Conservation (phyloP, 805 yeast species). For the Myxozyma nipponensis region DNA sequence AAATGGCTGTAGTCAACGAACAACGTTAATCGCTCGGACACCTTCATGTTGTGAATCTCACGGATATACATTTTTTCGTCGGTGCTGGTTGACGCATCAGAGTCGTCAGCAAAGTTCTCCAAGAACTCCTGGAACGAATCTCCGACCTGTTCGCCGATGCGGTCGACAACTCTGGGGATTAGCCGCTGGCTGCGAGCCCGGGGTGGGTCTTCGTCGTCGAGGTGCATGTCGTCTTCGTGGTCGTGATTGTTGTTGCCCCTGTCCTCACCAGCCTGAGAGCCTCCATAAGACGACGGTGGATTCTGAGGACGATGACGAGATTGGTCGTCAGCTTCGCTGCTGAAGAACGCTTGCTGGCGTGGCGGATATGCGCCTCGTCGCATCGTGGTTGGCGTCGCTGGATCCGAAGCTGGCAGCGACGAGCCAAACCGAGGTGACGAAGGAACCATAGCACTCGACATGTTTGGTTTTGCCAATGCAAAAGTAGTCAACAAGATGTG, state of each 20-base stretch:
- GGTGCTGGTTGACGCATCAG: conserved; percentile 33
- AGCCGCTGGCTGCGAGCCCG: conserved; percentile 34
- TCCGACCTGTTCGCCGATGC: conserved; percentile 88
- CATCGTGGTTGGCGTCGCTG: conserved; percentile 4
- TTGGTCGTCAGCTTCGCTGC: too few species aligned
- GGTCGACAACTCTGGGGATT: conserved; percentile 83
- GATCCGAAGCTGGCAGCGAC: conserved; percentile 13
- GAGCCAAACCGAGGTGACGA: too few species aligned
- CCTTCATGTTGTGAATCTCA: conserved; percentile 76
- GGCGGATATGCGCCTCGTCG: conserved; percentile 1
- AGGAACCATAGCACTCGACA: too few species aligned
- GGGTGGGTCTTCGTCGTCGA: conserved; percentile 18
- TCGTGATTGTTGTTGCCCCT: conserved; percentile 1
- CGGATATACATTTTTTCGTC: conserved; percentile 53
- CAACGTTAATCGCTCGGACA: conserved; percentile 68
- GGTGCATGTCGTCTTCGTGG: conserved; percentile 5
- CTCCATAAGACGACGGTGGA: too few species aligned
- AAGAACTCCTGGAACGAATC: conserved; percentile 85
- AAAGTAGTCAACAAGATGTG: too few species aligned
- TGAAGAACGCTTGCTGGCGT: too few species aligned
- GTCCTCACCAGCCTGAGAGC: too few species aligned
- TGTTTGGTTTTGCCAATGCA: too few species aligned
- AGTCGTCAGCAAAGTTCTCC: conserved; percentile 54
- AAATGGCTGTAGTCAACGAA: conserved; percentile 84
- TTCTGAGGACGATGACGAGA: too few species aligned